Evolutionary conservation across 768 basidiomycete genomes (phyloP).

Genomic region (Sarcodon aspratus): DNA sequence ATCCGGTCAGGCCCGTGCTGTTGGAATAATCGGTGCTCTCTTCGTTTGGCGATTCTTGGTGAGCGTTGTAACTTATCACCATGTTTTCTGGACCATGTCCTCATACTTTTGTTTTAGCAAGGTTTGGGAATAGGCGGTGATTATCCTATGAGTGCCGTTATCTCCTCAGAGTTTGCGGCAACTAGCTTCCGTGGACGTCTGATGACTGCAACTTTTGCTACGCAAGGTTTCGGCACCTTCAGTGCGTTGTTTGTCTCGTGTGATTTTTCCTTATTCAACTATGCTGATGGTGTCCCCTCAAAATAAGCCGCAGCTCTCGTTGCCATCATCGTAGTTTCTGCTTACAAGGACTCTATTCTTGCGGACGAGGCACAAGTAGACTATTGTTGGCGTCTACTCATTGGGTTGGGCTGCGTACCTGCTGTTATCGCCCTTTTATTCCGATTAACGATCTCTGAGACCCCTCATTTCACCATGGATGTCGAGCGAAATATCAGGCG

Average conservation of each 20-base stretch:
- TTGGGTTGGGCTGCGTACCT: slow-evolving; percentile 36
- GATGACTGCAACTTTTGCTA: slow-evolving; percentile 37
- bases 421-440: slow-evolving; percentile 33
- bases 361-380: slow-evolving; percentile 44
- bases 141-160: slow-evolving; percentile 66
- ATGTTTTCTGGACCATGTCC: not conserved
- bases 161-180: slow-evolving; percentile 50
- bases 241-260: slow-evolving; percentile 4
- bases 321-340: slow-evolving; percentile 50
- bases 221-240: slow-evolving; percentile 34
- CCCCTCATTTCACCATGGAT: slow-evolving; percentile 38
- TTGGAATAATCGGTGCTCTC: too few relatives aligned
- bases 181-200: slow-evolving; percentile 33
- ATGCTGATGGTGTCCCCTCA: slow-evolving; percentile 17
- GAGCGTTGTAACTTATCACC: not conserved
- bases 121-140: slow-evolving; percentile 76
- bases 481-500: slow-evolving; percentile 35
- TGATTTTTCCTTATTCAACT: not conserved
- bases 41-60: not conserved
- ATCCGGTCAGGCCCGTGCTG: not conserved
- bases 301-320: slow-evolving; percentile 54
- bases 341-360: slow-evolving; percentile 56
- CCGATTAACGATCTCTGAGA: slow-evolving; percentile 36
- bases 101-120: slow-evolving; percentile 5
- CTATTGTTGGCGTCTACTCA: slow-evolving; percentile 33